Conservation (phyloP, 164 flowering plant species). For the grape (Vitis vinifera) region ASM3070453v1 NC_081812.1:21288501-21289000, state of each 20-base stretch:
- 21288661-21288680: slow-evolving; percentile 15
- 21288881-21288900: slow-evolving; percentile 44
- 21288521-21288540: slow-evolving; percentile 7
- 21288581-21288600: slow-evolving; percentile 12
- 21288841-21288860: slow-evolving; percentile 64
- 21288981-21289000: slow-evolving; percentile 34
- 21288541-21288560: slow-evolving; percentile 1
- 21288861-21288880: slow-evolving; percentile 41
- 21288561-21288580: slow-evolving; percentile 16
- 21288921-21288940: slow-evolving; percentile 45
- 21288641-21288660: slow-evolving; percentile 7
- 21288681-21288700: slow-evolving; percentile 16
- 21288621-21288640: slow-evolving; percentile 17
- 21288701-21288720: slow-evolving; percentile 7
- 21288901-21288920: slow-evolving; percentile 42
- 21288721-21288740: slow-evolving; percentile 1
- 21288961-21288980: slow-evolving; percentile 30
- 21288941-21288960: slow-evolving; percentile 61
- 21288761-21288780: slow-evolving; percentile 22
- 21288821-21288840: slow-evolving; percentile 70
- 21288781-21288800: slow-evolving; percentile 75
- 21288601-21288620: slow-evolving; percentile 24
- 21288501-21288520: not conserved
- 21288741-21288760: slow-evolving; percentile 8
- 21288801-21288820: slow-evolving; percentile 86